Evolutionary conservation across 179 eudicot genomes (phyloP), one percentile per base, ranked within the genome.

Genomic region (Nepenthes alata): DNA sequence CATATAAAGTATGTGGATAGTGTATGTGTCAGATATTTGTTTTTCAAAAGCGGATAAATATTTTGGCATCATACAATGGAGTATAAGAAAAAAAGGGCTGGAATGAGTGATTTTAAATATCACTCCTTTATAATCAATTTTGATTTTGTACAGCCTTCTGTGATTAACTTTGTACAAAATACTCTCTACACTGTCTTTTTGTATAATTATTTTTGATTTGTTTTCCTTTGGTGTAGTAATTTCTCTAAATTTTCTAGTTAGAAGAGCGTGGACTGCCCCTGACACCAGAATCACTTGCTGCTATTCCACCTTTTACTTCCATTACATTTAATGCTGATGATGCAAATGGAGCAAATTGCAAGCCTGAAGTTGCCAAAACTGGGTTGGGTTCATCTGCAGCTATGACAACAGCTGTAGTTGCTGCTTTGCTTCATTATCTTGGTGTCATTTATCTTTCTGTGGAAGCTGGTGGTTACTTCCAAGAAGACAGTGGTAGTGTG

Each of bases 331-430:
- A 89, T 71, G 62, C 65, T 52, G 77, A 73, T 60, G 78, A 82
- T 68, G 68, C 79, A 57, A 75, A 76, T 66, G 83, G 78, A 11
- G 71, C 67, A 52, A 75, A 70, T 59, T 57, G 86, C 70, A 89
- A 87, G 64, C 97, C 97, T 59, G 95, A 94, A 75, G 99, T 94
- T 67, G 97, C 99, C 67, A 90, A 90, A 75, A 94, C 98, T 53
- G 99, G 99, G 44, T 67, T 94, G 66, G 99, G 99, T 55, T 94
- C 97, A 56, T 94, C 99, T 76, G 97, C 97, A 41, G 97, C 99
- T 59, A 90, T 94, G 99, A 94, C 96, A 58, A 87, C 95, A 53
- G 99, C 97, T 53, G 96, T 94, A 50, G 94, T 87, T 75, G 94
- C 96, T 66, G 88, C 94, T 65, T 82, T 90, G 65, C 96, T 90